Percentiles rank a stretch among this genome's conserved stretches.
Conservation (phyloP, 495 filamentous ascomycete species). For the Talaromyces nanjingensis region DNA sequence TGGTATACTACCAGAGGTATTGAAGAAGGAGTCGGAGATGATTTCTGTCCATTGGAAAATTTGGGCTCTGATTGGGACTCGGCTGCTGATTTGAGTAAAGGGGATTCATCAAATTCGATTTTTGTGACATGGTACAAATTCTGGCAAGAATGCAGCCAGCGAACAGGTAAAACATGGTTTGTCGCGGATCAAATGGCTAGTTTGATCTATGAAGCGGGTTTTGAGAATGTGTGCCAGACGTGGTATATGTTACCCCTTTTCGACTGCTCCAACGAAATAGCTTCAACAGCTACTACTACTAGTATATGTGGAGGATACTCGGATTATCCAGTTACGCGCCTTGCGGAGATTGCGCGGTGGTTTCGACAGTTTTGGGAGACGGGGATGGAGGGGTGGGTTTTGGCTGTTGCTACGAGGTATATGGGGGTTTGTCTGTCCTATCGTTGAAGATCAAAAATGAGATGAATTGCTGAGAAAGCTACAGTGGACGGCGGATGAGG, state of each 20-base stretch:
- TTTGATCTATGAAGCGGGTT: constrained; percentile 28
- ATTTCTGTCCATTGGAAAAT: background rate
- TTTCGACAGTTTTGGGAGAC: constrained; percentile 3
- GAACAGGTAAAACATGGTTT: constrained; percentile 33
- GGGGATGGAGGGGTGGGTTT: constrained; percentile 2
- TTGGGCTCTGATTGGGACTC: constrained; percentile 24
- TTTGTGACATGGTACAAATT: constrained; percentile 23
- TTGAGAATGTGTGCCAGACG: constrained; percentile 29
- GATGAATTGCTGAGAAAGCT: background rate
- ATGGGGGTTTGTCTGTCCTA: constrained; percentile 1
- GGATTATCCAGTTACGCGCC: background rate
- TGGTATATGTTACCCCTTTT: constrained; percentile 19
- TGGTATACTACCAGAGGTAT: background rate
- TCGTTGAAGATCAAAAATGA: no score
- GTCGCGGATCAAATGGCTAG: constrained; percentile 18
- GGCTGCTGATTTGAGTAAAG: constrained; percentile 17
- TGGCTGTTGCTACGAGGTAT: background rate
- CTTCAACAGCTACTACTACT: background rate
- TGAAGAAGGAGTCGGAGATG: background rate
- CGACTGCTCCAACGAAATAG: background rate
- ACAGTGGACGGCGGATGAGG: constrained; percentile 6
- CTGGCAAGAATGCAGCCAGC: constrained; percentile 23
- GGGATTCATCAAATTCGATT: constrained; percentile 8
- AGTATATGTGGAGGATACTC: background rate
- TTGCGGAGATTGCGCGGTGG: background rate